Evolutionary conservation across 1,284 basidiomycete genomes (phyloP).

Genomic region (Rhizoctonia solani): DNA sequence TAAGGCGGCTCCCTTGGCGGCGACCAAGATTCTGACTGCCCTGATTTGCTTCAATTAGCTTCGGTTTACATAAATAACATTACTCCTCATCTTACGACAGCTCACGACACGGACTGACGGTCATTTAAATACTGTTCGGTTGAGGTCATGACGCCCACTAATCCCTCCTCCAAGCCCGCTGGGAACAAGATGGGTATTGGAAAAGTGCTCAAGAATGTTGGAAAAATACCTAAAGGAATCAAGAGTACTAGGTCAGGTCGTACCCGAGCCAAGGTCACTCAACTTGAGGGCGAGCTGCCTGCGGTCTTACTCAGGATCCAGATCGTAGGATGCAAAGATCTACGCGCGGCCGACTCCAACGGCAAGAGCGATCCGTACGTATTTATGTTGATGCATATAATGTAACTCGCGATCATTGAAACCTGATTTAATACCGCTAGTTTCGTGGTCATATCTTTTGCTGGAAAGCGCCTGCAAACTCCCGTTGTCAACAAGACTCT

Average conservation of each 20-base stretch:
- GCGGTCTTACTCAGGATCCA: constrained; percentile 68
- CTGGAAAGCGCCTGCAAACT: constrained; percentile 70
- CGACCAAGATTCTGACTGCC: no score
- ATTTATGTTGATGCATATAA: background rate
- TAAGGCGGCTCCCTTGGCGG: no score
- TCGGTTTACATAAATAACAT: background rate
- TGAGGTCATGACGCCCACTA: constrained; percentile 20
- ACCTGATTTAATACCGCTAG: constrained; percentile 47
- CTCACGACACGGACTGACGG: background rate
- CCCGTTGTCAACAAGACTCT: constrained; percentile 78
- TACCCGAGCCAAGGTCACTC: background rate
- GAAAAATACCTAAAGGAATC: constrained; percentile 1
- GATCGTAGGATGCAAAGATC: constrained; percentile 62
- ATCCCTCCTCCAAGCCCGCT: background rate
- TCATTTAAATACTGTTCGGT: background rate
- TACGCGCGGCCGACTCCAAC: constrained; percentile 65
- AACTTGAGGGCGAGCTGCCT: constrained; percentile 58
- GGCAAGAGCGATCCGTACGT: constrained; percentile 76
- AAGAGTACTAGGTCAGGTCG: background rate
- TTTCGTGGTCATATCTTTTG: constrained; percentile 72
- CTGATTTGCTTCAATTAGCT: background rate
- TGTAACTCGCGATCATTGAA: background rate
- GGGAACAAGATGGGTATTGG: constrained; percentile 23
- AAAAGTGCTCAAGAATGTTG: constrained; percentile 11
- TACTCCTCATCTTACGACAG: background rate